Evolutionary conservation across 1,284 basidiomycete genomes (phyloP).

Genomic region (Malassezia brasiliensis): DNA sequence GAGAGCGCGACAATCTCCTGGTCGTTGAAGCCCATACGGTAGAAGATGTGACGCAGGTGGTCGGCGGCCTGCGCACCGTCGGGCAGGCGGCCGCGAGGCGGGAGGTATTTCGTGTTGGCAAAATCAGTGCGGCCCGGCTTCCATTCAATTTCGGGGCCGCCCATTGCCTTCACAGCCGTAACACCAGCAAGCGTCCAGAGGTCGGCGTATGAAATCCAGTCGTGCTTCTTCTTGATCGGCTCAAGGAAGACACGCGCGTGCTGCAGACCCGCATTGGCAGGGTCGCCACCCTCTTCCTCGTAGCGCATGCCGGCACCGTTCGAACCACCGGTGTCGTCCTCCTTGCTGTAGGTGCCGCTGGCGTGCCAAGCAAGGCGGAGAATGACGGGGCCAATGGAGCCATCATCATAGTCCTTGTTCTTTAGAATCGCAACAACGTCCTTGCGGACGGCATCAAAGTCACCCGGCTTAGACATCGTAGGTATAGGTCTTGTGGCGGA

Average conservation of each 20-base stretch:
- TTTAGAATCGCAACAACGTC: constrained; percentile 41
- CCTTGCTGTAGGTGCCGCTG: constrained; percentile 68
- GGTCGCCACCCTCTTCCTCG: constrained; percentile 57
- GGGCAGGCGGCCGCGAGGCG: constrained; percentile 80
- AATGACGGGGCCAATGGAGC: constrained; percentile 54
- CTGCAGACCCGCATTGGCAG: constrained; percentile 75
- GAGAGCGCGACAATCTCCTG: constrained; percentile 72
- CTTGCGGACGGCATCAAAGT: constrained; percentile 41
- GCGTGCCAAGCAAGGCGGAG: constrained; percentile 80
- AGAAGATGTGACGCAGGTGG: constrained; percentile 64
- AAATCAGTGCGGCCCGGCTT: constrained; percentile 49
- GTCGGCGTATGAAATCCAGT: constrained; percentile 46
- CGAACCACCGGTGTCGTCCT: constrained; percentile 69
- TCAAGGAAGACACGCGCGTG: constrained; percentile 77
- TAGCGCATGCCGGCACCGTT: constrained; percentile 47
- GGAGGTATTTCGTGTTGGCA: constrained; percentile 54
- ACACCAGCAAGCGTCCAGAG: constrained; percentile 51
- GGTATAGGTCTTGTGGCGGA: not conserved
- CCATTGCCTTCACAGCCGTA: constrained; percentile 60
- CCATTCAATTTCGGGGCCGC: constrained; percentile 49
- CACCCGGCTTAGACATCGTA: constrained; percentile 27
- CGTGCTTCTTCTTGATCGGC: constrained; percentile 61
- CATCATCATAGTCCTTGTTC: constrained; percentile 41
- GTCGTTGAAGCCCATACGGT: constrained; percentile 64
- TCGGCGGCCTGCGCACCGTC: constrained; percentile 74